Conservation (phyloP, 208 protist species). For the Trypanosoma platydactyli region DNA sequence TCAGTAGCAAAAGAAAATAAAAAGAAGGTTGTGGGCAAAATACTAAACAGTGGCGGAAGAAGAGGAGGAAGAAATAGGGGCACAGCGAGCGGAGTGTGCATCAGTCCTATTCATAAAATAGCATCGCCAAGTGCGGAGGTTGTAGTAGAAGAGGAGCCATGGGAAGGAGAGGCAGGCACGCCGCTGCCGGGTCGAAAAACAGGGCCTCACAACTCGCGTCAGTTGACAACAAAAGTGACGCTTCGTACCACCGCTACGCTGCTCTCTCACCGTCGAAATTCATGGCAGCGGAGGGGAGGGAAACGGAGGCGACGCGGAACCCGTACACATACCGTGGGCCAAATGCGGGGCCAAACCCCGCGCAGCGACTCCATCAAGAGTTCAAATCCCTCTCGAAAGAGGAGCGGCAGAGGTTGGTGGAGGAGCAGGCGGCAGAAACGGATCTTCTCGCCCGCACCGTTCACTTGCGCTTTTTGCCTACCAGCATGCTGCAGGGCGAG, state of each 20-base stretch:
- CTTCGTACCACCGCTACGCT: not conserved
- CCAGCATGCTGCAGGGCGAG: conserved; percentile 59
- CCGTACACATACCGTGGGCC: conserved; percentile 42
- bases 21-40: too few species aligned
- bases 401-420: conserved; percentile 38
- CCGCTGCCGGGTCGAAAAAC: not conserved
- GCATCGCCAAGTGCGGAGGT: too few species aligned
- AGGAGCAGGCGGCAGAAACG: conserved; percentile 40
- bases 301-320: conserved; percentile 4
- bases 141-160: not conserved
- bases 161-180: conserved; percentile 1
- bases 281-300: not conserved
- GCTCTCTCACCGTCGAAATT: not conserved
- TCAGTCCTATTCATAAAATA: too few species aligned
- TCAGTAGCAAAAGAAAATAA: too few species aligned
- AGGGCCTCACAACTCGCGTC: not conserved
- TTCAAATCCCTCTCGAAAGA: conserved; percentile 71
- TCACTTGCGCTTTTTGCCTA: conserved; percentile 66
- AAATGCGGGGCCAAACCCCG: conserved; percentile 14
- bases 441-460: conserved; percentile 65
- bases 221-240: not conserved
- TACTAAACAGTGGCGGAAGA: too few species aligned
- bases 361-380: conserved; percentile 50
- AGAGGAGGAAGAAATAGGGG: too few species aligned
- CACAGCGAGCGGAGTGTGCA: too few species aligned